Evolutionary conservation across 495 filamentous ascomycete species (phyloP).

Genomic region (Durotheca rogersii): DNA sequence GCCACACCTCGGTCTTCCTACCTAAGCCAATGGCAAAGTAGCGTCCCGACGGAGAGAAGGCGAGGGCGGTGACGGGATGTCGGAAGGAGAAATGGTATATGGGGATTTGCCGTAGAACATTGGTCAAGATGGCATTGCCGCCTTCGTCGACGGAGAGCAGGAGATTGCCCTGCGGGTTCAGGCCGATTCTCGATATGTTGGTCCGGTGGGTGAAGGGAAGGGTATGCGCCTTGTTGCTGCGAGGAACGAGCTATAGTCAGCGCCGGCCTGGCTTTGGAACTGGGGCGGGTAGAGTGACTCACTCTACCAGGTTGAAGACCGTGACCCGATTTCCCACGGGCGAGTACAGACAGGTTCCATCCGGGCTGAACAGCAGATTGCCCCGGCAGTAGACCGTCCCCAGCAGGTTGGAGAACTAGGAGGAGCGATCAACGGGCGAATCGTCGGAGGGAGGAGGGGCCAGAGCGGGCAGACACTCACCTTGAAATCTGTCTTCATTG

Average conservation of each 20-base stretch:
- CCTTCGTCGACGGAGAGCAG: constrained; percentile 92
- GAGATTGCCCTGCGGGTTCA: constrained; percentile 86
- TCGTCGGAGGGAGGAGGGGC: not conserved
- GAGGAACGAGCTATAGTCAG: constrained; percentile 31
- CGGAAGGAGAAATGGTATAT: constrained; percentile 95
- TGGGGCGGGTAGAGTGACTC: no score
- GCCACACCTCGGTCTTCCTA: constrained; percentile 88
- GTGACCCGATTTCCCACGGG: constrained; percentile 95
- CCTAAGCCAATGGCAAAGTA: constrained; percentile 87
- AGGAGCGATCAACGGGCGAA: constrained; percentile 11
- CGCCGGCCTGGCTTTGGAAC: no score
- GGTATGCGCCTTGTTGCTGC: constrained; percentile 92
- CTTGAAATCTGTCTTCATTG: constrained; percentile 96
- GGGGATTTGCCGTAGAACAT: constrained; percentile 77
- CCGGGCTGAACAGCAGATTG: constrained; percentile 93
- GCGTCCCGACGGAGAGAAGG: constrained; percentile 87
- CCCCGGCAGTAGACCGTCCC: constrained; percentile 97
- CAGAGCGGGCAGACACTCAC: constrained; percentile 44
- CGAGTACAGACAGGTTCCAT: constrained; percentile 94
- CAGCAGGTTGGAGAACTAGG: constrained; percentile 90
- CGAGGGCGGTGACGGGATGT: constrained; percentile 74
- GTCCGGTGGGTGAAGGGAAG: constrained; percentile 91
- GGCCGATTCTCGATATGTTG: constrained; percentile 83
- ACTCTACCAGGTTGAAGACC: constrained; percentile 96
- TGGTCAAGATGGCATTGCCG: constrained; percentile 88